These are phyloP conservation scores for Inosperma sp. DNA, from an alignment of 768 basidiomycete species.

Conservation along the genomic window DNA sequence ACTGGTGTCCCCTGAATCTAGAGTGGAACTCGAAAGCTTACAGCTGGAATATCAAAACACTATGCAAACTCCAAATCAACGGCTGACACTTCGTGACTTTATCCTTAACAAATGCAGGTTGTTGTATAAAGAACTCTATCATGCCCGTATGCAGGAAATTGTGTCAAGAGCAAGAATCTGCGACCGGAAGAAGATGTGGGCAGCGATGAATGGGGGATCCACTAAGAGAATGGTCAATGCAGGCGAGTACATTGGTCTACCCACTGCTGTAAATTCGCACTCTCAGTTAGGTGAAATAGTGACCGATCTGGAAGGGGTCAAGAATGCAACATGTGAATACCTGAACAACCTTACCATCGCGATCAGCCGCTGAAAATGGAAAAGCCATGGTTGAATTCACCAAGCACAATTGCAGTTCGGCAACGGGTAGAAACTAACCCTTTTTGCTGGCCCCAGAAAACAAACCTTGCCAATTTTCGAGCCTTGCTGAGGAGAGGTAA, in stretches of 20 bases:
- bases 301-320: conserved; percentile 12
- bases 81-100: not conserved
- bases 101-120: not conserved
- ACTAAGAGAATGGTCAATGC: not conserved
- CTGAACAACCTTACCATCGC: conserved; percentile 17
- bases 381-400: conserved; percentile 25
- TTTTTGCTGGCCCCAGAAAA: conserved; percentile 22
- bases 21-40: not conserved
- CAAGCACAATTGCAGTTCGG: conserved; percentile 12
- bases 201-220: conserved; percentile 1
- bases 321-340: conserved; percentile 14
- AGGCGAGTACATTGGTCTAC: conserved; percentile 1
- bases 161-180: not conserved
- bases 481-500: conserved; percentile 26
- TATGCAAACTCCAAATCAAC: not conserved
- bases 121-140: not conserved
- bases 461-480: conserved; percentile 16
- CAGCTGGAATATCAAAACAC: not conserved
- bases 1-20: not conserved
- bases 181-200: not conserved
- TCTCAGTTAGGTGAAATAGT: not conserved
- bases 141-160: not conserved
- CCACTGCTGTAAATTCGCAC: conserved; percentile 10
- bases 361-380: conserved; percentile 6
- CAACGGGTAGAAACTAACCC: conserved; percentile 13